Evolutionary conservation across 805 yeast species (phyloP).

Genomic region (Starmerella bombicola): DNA sequence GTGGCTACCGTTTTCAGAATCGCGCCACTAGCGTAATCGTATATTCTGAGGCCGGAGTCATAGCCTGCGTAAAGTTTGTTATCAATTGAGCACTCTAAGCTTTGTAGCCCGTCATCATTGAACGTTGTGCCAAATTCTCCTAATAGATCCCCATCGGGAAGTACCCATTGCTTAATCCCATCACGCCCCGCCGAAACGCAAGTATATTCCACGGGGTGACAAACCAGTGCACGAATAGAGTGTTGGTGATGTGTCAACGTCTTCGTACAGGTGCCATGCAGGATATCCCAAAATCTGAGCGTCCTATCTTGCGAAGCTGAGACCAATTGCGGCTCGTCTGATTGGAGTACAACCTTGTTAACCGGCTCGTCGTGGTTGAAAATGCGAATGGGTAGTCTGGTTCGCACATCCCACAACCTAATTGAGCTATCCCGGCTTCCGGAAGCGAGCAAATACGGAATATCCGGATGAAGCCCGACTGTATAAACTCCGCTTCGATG

Average conservation of each 20-base stretch:
- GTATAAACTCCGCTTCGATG: constrained; percentile 84
- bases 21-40: constrained; percentile 63
- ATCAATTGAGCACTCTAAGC: constrained; percentile 25
- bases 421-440: constrained; percentile 84
- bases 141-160: constrained; percentile 64
- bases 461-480: constrained; percentile 72
- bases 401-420: constrained; percentile 87
- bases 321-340: constrained; percentile 73
- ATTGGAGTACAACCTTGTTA: constrained; percentile 52
- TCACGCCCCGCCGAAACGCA: constrained; percentile 72
- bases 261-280: constrained; percentile 59
- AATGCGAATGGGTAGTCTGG: constrained; percentile 60
- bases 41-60: constrained; percentile 67
- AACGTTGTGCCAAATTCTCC: constrained; percentile 38
- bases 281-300: constrained; percentile 78
- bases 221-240: constrained; percentile 58
- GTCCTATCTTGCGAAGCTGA: constrained; percentile 78
- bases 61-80: constrained; percentile 66
- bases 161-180: constrained; percentile 70
- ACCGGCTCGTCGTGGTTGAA: constrained; percentile 65
- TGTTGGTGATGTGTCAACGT: constrained; percentile 77
- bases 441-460: constrained; percentile 60
- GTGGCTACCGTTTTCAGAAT: constrained; percentile 44
- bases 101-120: constrained; percentile 24
- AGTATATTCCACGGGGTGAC: constrained; percentile 59